Base-by-base conservation (phyloP, 805 yeast genomes). In the Kluyveromyces lactis region DNA sequence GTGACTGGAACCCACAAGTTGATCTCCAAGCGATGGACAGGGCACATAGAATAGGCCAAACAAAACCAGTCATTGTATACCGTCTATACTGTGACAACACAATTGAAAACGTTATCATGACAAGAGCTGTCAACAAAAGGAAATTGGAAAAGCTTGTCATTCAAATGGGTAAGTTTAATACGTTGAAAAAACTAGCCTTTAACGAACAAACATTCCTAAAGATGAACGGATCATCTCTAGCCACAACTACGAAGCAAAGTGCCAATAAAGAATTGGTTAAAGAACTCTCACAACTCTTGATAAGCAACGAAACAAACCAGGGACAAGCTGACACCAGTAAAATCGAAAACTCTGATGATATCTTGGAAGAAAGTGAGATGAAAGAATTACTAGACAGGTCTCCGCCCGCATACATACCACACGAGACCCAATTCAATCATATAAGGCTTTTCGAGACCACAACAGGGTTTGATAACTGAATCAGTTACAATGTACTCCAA, bases 1-100 rank as follows among this genome's bases (percentile, higher is more conserved):
- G 86, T 41, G 98, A 90, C 55, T 90, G 97, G 95, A 90, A 90
- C 53, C 98, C 97, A 0, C 97, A 90, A 55, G 94, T 86, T 45
- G 97, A 90, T 61, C 65, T 87, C 37, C 98, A 90, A 58, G 97
- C 97, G 0, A 90, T 90, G 77, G 97, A 89, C 52, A 70, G 98
- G 40, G 94, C 84, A 10, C 97, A 90, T 56, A 69, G 98, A 53
- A 86, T 92, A 40, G 97, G 97, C 0, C 98, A 90, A 58, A 70
- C 66, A 1, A 77, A 73, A 40, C 96, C 96, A 1, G 95, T 89
- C 4, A 68, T 85, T 17, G 74, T 90, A 1, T 86, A 81, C 55
- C 71, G 97, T 44, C 69, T 92, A 18, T 79, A 87, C 13, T 72
- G 85, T 8, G 73, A 75, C 28, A 77, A 83, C 48, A 85, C 96